phyloP scores from a whole-genome alignment of 2,329 filamentous ascomycete species.

The Teratosphaeria zuluensis region DNA sequence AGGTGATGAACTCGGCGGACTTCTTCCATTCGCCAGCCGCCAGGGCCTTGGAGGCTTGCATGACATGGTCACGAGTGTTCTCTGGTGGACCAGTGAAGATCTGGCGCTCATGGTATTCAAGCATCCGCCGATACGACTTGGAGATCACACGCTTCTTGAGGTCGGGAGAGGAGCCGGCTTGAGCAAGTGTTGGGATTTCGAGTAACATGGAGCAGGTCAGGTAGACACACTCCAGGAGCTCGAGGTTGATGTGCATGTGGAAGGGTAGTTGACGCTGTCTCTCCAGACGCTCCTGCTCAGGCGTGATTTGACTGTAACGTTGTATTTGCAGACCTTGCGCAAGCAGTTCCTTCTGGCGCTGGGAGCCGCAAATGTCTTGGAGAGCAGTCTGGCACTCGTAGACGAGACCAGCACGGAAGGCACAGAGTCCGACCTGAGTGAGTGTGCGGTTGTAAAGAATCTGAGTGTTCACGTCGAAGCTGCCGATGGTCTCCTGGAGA shows the following conservation, averaged over 20 bases:
- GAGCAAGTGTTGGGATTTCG: conserved; percentile 92
- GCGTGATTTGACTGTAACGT: conserved; percentile 88
- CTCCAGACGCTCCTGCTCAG: conserved; percentile 94
- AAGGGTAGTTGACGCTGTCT: conserved; percentile 96
- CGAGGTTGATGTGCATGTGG: conserved; percentile 99
- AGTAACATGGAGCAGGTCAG: conserved; percentile 98
- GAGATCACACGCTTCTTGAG: conserved; percentile 96
- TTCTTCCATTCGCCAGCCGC: conserved; percentile 99
- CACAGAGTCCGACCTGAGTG: conserved; percentile 94
- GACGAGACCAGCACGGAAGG: conserved; percentile 91
- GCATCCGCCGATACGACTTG: conserved; percentile 98
- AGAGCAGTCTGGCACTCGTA: conserved; percentile 97
- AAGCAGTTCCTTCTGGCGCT: conserved; percentile 92
- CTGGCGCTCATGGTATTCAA: conserved; percentile 98
- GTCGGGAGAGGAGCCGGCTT: conserved; percentile 92
- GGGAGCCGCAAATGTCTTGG: conserved; percentile 95
- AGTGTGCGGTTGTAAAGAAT: conserved; percentile 98
- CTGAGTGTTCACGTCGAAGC: conserved; percentile 93
- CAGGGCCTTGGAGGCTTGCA: conserved; percentile 96
- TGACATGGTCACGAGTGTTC: conserved; percentile 97
- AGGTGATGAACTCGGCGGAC: conserved; percentile 83
- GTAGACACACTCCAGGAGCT: conserved; percentile 96
- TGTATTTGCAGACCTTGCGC: conserved; percentile 98
- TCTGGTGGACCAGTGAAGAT: conserved; percentile 98
- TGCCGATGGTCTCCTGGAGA: conserved; percentile 90